A percentile compares a stretch with the other conserved stretches of the same genome.
Conservation (phyloP, 163 green algal species). For the Scenedesmus sp. region DNA sequence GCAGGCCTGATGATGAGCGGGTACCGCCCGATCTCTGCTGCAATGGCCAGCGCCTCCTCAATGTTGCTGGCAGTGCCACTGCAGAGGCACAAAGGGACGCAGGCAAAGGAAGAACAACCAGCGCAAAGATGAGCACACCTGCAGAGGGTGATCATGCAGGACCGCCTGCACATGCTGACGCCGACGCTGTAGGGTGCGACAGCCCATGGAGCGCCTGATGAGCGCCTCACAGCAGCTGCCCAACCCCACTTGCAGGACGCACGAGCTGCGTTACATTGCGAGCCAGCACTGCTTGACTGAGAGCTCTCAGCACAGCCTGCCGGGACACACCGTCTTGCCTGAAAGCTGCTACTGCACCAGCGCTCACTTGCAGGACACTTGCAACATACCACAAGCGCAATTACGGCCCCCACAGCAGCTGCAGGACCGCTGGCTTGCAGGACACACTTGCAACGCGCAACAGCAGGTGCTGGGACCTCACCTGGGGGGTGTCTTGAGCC, state of each 20-base stretch:
- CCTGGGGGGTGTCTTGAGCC: constrained; percentile 86
- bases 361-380: background rate
- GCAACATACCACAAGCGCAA: background rate
- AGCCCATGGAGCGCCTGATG: no score
- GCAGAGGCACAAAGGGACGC: background rate
- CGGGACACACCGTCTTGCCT: background rate
- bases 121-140: background rate
- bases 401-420: no score
- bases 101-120: background rate
- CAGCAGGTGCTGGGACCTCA: constrained; percentile 56
- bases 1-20: constrained; percentile 98
- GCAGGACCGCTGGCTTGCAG: background rate
- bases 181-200: background rate
- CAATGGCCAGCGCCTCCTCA: constrained; percentile 79
- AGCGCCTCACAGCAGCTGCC: background rate
- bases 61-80: constrained; percentile 66
- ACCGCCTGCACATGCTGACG: constrained; percentile 71
- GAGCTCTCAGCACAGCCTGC: no score
- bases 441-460: background rate
- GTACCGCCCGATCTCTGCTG: constrained; percentile 90
- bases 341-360: background rate
- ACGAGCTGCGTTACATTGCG: background rate
- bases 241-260: no score
- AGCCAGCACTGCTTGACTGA: no score
- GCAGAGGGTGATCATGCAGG: constrained; percentile 65